Evolutionary conservation across 2,329 filamentous ascomycete genomes (phyloP).

Genomic region (Emydomyces testavorans): DNA sequence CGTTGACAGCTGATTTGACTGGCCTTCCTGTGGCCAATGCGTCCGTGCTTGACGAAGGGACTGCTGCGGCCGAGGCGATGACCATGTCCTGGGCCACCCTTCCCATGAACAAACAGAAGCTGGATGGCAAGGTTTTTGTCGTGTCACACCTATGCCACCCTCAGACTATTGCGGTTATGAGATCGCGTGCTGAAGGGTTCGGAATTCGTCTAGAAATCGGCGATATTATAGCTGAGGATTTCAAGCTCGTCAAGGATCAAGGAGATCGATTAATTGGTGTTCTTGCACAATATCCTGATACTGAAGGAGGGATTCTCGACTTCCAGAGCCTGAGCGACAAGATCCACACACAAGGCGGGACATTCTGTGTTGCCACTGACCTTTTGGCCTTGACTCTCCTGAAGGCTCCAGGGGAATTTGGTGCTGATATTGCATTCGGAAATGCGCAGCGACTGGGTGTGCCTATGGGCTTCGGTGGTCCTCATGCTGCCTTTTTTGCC

Average conservation of each 20-base stretch:
- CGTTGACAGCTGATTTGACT: constrained; percentile 77
- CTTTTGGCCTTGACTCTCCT: constrained; percentile 75
- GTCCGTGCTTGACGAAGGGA: constrained; percentile 80
- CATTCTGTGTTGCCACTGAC: constrained; percentile 81
- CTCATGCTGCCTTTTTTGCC: constrained; percentile 95
- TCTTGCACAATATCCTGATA: constrained; percentile 90
- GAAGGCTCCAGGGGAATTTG: constrained; percentile 84
- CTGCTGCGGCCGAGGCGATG: constrained; percentile 91
- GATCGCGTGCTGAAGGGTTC: constrained; percentile 81
- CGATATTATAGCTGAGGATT: constrained; percentile 56
- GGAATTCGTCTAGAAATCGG: constrained; percentile 65
- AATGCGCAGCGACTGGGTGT: constrained; percentile 86
- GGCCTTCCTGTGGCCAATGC: constrained; percentile 81
- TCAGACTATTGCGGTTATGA: constrained; percentile 73
- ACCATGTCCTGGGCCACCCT: constrained; percentile 75
- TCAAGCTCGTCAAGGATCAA: constrained; percentile 56
- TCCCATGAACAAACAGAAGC: constrained; percentile 58
- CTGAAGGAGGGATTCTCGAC: constrained; percentile 65
- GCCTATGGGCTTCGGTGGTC: constrained; percentile 81
- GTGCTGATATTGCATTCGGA: constrained; percentile 89
- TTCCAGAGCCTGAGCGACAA: constrained; percentile 62
- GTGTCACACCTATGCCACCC: constrained; percentile 74
- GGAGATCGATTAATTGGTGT: constrained; percentile 79
- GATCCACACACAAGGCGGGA: constrained; percentile 65
- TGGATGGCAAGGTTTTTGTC: constrained; percentile 65